These are phyloP conservation scores for Adansonia rubrostipa DNA, from an alignment of 441 rosid species.

Conservation along the genomic window DNA sequence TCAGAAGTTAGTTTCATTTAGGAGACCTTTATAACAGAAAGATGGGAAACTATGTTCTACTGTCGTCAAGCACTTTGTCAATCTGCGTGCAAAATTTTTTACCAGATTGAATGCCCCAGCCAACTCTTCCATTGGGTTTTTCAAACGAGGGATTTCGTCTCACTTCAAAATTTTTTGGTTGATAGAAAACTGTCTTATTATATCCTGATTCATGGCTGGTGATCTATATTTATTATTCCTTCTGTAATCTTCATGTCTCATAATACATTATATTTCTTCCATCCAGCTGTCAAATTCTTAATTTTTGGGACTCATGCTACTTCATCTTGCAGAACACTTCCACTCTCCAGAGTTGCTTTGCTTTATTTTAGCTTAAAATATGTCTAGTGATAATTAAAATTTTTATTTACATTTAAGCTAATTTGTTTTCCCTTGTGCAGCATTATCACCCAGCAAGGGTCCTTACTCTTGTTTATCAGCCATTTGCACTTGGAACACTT, in stretches of 20 bases:
- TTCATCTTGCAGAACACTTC: neutral
- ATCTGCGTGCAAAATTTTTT: neutral
- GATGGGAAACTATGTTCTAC: neutral
- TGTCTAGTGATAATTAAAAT: neutral
- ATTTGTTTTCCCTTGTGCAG: constrained; percentile 42
- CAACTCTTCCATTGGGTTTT: neutral
- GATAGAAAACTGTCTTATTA: neutral
- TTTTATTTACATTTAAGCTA: neutral
- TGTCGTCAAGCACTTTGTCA: neutral
- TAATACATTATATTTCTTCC: neutral
- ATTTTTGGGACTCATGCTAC: neutral
- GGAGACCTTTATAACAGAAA: neutral
- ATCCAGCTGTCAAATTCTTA: constrained; percentile 5
- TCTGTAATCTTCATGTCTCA: neutral
- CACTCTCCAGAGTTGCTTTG: neutral
- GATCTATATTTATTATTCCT: neutral
- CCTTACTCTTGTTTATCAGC: constrained; percentile 75
- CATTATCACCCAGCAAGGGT: constrained; percentile 68
- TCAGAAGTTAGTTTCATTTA: neutral
- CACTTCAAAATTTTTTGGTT: neutral
- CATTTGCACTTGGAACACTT: constrained; percentile 64
- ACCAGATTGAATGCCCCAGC: neutral
- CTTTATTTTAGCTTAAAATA: neutral
- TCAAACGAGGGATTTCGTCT: neutral
- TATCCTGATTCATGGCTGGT: neutral